These are phyloP conservation scores for Parachaetomium inaequale DNA, from an alignment of 495 filamentous ascomycete genomes.

Conservation along the genomic window DNA sequence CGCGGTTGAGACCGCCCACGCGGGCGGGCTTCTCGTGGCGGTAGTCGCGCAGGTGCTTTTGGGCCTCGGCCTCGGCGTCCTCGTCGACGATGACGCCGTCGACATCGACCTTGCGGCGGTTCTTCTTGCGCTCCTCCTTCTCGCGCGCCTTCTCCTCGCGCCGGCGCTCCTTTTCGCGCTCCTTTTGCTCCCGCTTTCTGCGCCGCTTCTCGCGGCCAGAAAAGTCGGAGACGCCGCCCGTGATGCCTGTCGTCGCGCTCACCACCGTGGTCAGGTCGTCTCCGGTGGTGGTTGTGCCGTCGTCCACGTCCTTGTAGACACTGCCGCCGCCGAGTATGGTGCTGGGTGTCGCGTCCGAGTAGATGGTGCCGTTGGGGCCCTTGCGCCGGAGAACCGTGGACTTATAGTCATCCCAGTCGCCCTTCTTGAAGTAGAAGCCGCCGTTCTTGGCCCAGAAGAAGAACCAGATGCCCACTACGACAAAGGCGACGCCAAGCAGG, in stretches of 20 bases:
- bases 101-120: conserved; percentile 40
- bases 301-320: conserved; percentile 63
- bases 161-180: conserved; percentile 45
- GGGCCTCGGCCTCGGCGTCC: conserved; percentile 64
- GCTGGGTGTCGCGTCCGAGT: conserved; percentile 73
- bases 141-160: conserved; percentile 43
- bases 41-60: conserved; percentile 61
- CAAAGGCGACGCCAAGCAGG: conserved; percentile 73
- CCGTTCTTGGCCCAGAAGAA: conserved; percentile 98
- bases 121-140: conserved; percentile 41
- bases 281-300: conserved; percentile 48
- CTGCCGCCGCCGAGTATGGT: conserved; percentile 79
- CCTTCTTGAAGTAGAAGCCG: conserved; percentile 77
- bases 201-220: conserved; percentile 44
- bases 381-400: conserved; percentile 90
- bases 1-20: conserved; percentile 80
- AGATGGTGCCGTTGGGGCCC: conserved; percentile 78
- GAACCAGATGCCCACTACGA: conserved; percentile 82
- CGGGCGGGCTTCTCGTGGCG: conserved; percentile 77
- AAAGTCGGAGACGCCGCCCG: conserved; percentile 45
- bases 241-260: conserved; percentile 42
- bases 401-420: conserved; percentile 98
- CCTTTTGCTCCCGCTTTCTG: conserved; percentile 50
- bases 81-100: conserved; percentile 51
- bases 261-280: conserved; percentile 37